Percentiles rank a stretch among this genome's conserved stretches.
These are phyloP conservation scores for Chlamydomonas reinhardtii DNA, from an alignment of 163 green algal genomes.

Conservation along the genomic window DNA sequence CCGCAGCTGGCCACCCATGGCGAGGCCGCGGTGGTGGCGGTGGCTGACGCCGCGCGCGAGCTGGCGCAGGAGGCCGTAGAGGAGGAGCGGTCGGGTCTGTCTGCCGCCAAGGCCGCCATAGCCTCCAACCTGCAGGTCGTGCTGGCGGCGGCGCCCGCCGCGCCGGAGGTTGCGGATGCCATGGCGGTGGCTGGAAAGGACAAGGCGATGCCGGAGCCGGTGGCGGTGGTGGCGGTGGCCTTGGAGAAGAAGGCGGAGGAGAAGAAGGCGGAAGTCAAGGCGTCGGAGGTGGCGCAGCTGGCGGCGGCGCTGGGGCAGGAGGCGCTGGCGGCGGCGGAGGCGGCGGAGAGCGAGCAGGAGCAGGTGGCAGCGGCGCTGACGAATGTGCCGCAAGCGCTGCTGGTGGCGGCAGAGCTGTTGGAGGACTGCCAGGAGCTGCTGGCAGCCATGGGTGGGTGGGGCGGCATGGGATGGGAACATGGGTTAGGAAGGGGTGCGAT, in stretches of 20 bases:
- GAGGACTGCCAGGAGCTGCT: conserved; percentile 43
- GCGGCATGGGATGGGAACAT: too few relatives aligned
- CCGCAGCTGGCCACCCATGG: conserved; percentile 23
- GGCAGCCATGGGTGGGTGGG: conserved; percentile 22
- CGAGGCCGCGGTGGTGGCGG: conserved; percentile 32
- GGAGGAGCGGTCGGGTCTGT: not conserved
- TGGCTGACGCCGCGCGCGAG: conserved; percentile 19
- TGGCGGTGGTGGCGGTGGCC: not conserved
- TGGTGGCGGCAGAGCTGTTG: conserved; percentile 47
- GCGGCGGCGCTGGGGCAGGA: not conserved
- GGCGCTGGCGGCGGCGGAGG: not conserved
- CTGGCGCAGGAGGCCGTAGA: not conserved
- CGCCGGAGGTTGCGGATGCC: not conserved
- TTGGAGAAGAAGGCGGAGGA: not conserved
- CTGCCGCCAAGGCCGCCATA: too few relatives aligned
- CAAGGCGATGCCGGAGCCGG: not conserved
- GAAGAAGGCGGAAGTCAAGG: not conserved
- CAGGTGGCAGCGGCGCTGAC: not conserved
- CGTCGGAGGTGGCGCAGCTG: too few relatives aligned
- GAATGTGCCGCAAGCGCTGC: conserved; percentile 18
- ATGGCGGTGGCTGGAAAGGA: not conserved
- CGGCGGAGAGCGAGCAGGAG: not conserved
- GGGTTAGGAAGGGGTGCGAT: too few relatives aligned
- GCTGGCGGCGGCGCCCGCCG: too few relatives aligned
- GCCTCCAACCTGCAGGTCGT: too few relatives aligned